Base-by-base conservation (phyloP, 176 grass and related monocot genomes). In the Carex pumila region DNA sequence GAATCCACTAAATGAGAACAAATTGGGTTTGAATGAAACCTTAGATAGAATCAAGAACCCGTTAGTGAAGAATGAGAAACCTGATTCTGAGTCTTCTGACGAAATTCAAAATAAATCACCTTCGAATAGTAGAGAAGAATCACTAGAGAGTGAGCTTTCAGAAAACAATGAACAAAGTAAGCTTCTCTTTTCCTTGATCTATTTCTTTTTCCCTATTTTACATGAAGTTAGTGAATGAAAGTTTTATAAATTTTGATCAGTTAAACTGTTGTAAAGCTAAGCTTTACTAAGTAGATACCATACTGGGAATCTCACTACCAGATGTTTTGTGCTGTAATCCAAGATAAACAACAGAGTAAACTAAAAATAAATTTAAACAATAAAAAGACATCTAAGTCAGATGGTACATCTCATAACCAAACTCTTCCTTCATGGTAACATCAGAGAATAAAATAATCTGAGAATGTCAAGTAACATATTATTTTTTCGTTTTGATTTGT, bases 11-110 rank as follows among this genome's bases (percentile, higher is more conserved):
- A 79, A 29, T 56, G 64, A 72, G 12, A 54, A 29, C 55, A 54
- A 50, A 61, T 78, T 17, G 54, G 82, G 36, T 85, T 68, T 81
- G 5, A 86, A 54, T 65, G 86, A 58, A 34, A 53, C 63, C 19
- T 0, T 66, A 66, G 86, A 79, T 84, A 75, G 83, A 37, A 75
- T 39, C 60, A 69, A 86, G n/a, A 56, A 21, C 0, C 69, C 84
- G 52, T 6, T 53, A 45, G 11, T 43, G 29, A 61, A 47, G 58
- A 15, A 36, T 59, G 39, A 21, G 50, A 85, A 72, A 54, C 75
- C 21, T 30, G 41, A 49, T 58, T 79, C 73, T 32, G 19, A 64
- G 32, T 34, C 32, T 34, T 34, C 32, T 34, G 32, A 34, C 39
- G 2, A 84, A 73, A 71, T 17, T 34, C 29, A 73, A 56, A 71